Conservation (phyloP, 345 rosid species). For the Eucalyptus microcorys region DNA sequence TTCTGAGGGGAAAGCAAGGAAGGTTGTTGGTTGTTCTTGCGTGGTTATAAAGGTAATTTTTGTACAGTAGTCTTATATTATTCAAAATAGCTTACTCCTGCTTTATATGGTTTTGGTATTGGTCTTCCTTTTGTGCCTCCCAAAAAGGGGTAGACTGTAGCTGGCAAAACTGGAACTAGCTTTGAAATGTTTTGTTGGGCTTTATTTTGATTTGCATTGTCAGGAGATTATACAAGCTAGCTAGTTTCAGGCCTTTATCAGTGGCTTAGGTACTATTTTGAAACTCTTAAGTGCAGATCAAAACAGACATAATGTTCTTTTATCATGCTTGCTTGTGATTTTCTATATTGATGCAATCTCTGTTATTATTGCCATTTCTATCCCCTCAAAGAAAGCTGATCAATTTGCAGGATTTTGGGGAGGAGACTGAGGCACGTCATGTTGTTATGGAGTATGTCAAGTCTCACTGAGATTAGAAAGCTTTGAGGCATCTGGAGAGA, state of each 20-base stretch:
- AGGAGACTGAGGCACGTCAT: constrained; percentile 41
- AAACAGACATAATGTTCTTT: background rate
- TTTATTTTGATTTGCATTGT: background rate
- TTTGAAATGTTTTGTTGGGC: background rate
- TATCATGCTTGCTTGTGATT: background rate
- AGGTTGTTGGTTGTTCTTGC: constrained; percentile 85
- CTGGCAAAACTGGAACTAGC: background rate
- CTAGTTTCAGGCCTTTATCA: background rate
- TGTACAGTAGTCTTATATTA: background rate
- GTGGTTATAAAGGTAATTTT: constrained; percentile 61
- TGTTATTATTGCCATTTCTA: background rate
- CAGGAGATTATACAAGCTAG: background rate
- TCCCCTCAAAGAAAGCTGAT: background rate
- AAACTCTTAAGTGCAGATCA: background rate
- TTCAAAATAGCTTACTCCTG: background rate
- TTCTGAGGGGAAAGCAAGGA: constrained; percentile 78
- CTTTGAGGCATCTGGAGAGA: background rate
- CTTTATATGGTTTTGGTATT: background rate
- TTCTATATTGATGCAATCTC: background rate
- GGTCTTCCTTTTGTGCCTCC: background rate
- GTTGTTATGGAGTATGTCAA: constrained; percentile 41
- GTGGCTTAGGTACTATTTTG: background rate
- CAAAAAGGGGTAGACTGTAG: background rate
- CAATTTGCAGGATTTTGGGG: constrained; percentile 46
- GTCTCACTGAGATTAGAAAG: constrained; percentile 13